A percentile compares a stretch with the other conserved stretches of the same genome.
Conservation (phyloP, 345 rosid species). For the Heritiera fomes region DNA sequence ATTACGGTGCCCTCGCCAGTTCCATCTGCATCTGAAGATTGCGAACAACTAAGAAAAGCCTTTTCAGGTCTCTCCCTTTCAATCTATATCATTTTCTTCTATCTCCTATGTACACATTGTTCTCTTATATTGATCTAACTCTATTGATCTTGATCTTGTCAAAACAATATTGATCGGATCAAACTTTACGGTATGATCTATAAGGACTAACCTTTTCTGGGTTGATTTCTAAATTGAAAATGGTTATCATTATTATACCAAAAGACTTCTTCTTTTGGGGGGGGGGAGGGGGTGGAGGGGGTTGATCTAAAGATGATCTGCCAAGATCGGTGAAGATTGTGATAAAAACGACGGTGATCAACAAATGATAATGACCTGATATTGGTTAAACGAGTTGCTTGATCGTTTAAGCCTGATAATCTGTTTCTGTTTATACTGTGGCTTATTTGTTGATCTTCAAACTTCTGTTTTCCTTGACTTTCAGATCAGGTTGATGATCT, state of each 20-base stretch:
- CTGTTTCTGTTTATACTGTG: background rate
- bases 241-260: background rate
- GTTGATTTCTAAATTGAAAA: constrained; percentile 3
- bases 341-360: background rate
- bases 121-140: background rate
- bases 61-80: constrained; percentile 47
- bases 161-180: constrained; percentile 13
- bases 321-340: background rate
- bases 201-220: background rate
- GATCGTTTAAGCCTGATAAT: background rate
- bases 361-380: background rate
- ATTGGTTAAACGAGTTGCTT: background rate
- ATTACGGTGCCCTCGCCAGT: constrained; percentile 47
- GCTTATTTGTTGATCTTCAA: constrained; percentile 1
- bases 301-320: constrained; percentile 11
- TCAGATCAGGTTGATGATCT: constrained; percentile 5
- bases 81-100: constrained; percentile 11
- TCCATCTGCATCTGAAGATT: constrained; percentile 62
- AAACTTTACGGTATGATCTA: background rate
- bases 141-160: background rate
- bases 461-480: background rate
- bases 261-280: background rate
- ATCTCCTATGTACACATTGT: background rate
- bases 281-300: background rate
- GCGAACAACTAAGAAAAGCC: constrained; percentile 68